Base-by-base conservation (phyloP, 345 rosid species). In the Eucalyptus virginea region DNA sequence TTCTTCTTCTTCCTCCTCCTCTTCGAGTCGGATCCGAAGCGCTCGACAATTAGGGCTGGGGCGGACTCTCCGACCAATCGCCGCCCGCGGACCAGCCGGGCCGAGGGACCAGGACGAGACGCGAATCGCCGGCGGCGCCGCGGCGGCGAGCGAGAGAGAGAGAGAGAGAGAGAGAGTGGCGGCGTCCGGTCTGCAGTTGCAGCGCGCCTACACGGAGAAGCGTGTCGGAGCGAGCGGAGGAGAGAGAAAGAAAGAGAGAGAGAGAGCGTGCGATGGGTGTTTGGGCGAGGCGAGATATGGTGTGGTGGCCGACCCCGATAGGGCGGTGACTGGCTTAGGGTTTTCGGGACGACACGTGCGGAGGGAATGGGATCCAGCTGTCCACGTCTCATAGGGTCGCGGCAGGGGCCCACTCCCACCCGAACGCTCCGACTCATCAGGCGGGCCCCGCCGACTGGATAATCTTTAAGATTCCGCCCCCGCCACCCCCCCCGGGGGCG, bases 291-390 rank as follows among this genome's bases (percentile, higher is more conserved):
- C 28, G 62, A 56, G 89, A 81, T 52, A 81, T 88, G 77, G 89
- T 54, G 89, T 88, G 89, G 89, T 88, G 89, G 87, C 89, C 17
- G 89, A 17, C 81, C 85, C 89, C 89, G 89, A 88, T 88, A 44
- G 90, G 88, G 90, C 14, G 90, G 91, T 86, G 90, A 92, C 93
- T 86, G 90, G 92, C 93, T 94, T 95, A 94, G 97, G 99, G 99
- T 98, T 93, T 96, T 90, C 32, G 14, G 88, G 92, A 94, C 28
- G 86, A 96, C 97, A 96, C 98, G 96, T 95, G 94, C 94, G 92
- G 93, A 86, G 17, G 58, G 67, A 11, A 86, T 7, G 92, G 90
- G 81, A 28, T 94, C 96, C 98, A 97, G 97, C 93, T 95, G 98
- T 93, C 94, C 87, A 89, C 87, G 94, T 91, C 88, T 89, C 88